phyloP scores from a whole-genome alignment of 2,329 filamentous ascomycete species.

The Hypoxylon sp. region DNA sequence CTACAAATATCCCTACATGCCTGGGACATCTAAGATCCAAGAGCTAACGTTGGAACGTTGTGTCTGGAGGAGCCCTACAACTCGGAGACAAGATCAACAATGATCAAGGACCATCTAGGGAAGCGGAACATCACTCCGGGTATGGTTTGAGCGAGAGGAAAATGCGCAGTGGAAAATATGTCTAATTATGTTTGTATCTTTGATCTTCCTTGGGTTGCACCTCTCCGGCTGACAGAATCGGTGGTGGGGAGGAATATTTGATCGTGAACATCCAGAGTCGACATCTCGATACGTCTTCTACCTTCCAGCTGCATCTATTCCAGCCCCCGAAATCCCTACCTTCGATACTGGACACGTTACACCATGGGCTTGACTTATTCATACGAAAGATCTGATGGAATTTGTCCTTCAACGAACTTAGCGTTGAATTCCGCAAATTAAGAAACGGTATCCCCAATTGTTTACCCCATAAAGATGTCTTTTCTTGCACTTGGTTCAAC shows the following conservation, averaged over 20 bases:
- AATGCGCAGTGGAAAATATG: neutral
- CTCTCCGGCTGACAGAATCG: constrained; percentile 5
- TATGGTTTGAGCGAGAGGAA: constrained; percentile 5
- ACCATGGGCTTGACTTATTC: neutral
- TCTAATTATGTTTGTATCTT: constrained; percentile 31
- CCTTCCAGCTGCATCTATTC: neutral
- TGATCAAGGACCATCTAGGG: constrained; percentile 27
- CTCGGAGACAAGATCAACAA: constrained; percentile 21
- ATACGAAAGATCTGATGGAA: constrained; percentile 3
- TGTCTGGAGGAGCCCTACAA: neutral
- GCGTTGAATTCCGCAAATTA: neutral
- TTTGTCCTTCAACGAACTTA: neutral
- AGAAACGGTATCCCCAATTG: constrained; percentile 3
- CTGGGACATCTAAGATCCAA: constrained; percentile 13
- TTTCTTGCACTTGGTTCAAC: neutral
- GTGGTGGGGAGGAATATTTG: neutral
- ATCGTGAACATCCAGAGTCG: constrained; percentile 3
- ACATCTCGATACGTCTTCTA: constrained; percentile 5
- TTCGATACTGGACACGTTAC: constrained; percentile 20
- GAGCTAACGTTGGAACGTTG: constrained; percentile 23
- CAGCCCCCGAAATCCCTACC: neutral
- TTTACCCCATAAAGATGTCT: neutral
- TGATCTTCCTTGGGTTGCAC: constrained; percentile 33
- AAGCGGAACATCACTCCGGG: constrained; percentile 35
- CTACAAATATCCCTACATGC: constrained; percentile 16